A percentile compares a stretch with the other conserved stretches of the same genome.
These are phyloP conservation scores for Tripterygium wilfordii DNA, from an alignment of 177 flowering plant species.

Conservation along the genomic window DNA sequence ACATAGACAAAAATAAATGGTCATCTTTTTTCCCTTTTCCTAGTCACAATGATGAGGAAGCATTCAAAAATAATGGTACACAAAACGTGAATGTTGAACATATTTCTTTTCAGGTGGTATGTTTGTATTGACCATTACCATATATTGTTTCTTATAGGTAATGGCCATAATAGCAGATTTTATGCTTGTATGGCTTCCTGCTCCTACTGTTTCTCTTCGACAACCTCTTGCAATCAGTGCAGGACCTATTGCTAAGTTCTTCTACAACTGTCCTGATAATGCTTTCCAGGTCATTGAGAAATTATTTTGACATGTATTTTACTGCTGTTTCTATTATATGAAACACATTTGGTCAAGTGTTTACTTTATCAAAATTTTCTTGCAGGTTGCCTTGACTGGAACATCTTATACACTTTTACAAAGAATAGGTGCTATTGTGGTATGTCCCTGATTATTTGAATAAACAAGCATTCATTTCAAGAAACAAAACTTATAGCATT, in stretches of 20 bases:
- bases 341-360: not conserved
- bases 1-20: too few relatives aligned
- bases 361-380: constrained; percentile 3
- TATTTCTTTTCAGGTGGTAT: too few relatives aligned
- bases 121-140: too few relatives aligned
- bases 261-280: constrained; percentile 85
- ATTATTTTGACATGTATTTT: not conserved
- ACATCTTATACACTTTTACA: constrained; percentile 76
- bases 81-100: too few relatives aligned
- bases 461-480: constrained; percentile 4
- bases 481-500: too few relatives aligned
- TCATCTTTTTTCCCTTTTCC: too few relatives aligned
- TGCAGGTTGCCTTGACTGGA: constrained; percentile 86
- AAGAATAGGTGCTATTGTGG: constrained; percentile 82
- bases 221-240: constrained; percentile 66
- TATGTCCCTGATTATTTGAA: constrained; percentile 12
- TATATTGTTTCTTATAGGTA: constrained; percentile 32
- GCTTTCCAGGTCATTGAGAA: constrained; percentile 74
- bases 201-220: constrained; percentile 92
- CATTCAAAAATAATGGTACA: too few relatives aligned
- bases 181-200: constrained; percentile 99
- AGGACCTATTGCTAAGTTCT: constrained; percentile 77
- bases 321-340: too few relatives aligned
- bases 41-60: too few relatives aligned
- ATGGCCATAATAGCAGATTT: constrained; percentile 99